phyloP scores from a whole-genome alignment of 2,329 filamentous ascomycete species.

The Reticulascus tulasneorum region DNA sequence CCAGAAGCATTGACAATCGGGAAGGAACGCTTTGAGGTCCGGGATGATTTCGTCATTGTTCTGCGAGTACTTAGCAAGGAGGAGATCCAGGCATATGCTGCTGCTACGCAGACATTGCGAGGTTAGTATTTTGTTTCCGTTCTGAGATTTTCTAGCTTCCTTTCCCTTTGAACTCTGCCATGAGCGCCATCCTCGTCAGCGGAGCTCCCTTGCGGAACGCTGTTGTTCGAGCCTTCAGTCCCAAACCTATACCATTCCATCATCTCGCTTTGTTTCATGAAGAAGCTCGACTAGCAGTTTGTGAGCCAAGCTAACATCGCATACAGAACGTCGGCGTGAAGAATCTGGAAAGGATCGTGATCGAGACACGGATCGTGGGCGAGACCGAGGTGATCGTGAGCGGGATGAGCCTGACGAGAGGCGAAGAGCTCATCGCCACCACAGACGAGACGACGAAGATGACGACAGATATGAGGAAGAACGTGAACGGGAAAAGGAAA shows the following conservation, averaged over 20 bases:
- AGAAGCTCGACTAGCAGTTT: background rate
- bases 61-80: conserved; percentile 81
- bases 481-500: conserved; percentile 18
- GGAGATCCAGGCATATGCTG: conserved; percentile 84
- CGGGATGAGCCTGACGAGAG: conserved; percentile 20
- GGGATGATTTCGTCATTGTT: conserved; percentile 92
- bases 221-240: too few species aligned
- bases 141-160: background rate
- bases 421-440: conserved; percentile 16
- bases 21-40: conserved; percentile 88
- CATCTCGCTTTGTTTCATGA: too few species aligned
- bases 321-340: conserved; percentile 27
- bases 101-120: conserved; percentile 76
- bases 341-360: conserved; percentile 23
- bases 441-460: conserved; percentile 30
- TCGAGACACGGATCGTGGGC: conserved; percentile 28
- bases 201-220: too few species aligned
- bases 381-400: conserved; percentile 23
- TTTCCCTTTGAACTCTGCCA: too few species aligned
- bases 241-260: too few species aligned
- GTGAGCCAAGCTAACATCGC: background rate
- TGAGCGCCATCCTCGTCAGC: too few species aligned
- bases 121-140: conserved; percentile 45
- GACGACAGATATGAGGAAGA: conserved; percentile 30
- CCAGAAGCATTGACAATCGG: conserved; percentile 79